Base-by-base conservation (phyloP, 108 stramenopile species). In the Bacterosira constricta region DNA sequence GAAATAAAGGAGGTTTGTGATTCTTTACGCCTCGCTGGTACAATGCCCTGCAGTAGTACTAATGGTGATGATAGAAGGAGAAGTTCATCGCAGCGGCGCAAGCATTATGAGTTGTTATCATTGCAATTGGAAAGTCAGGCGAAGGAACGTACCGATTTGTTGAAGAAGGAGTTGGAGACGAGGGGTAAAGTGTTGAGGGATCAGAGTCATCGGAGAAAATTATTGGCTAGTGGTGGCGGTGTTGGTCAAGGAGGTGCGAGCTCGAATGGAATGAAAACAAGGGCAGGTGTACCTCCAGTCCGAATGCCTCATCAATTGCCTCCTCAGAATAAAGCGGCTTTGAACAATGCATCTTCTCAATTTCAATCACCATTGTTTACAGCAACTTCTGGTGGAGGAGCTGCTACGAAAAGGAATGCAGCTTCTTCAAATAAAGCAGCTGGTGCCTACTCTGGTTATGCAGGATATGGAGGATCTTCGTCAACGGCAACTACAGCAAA, bases 131-230 rank as follows among this genome's bases (percentile, higher is more conserved):
- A 88, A 69, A 49, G 54, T 11, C 62, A 75, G 15, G 89, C 88
- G 6, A 72, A 66, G 36, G 81, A 88, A 18, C 71, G 88, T 34
- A 84, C 75, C 50, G 63, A 74, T 31, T 36, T 50, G 42, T 68
- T 91, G 47, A 86, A 92, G 49, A 61, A 76, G 34, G 84, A 86
- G 50, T 55, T 94, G 59, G 88, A 90, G 69, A 66, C 87, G 23
- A 55, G 93, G 35, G 84, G 82, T 41, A 65, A 81, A 23, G 88
- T 91, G 18, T 62, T 94, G 58, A 66, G 84, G n/a, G 88, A 89
- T 56, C 93, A 92, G 76, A 87, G 73, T 21, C 88, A 88, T 68
- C 89, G 90, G 25, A 75, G 81, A 26, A 89, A 89, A 66, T 66
- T 88, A 42, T 78, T 85, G 58, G 39, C 66, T 23, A 39, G 55